Evolutionary conservation across 2,329 filamentous ascomycete species (phyloP), one percentile per base, ranked within the genome.

Genomic region (Aspergillus fumigatus): DNA sequence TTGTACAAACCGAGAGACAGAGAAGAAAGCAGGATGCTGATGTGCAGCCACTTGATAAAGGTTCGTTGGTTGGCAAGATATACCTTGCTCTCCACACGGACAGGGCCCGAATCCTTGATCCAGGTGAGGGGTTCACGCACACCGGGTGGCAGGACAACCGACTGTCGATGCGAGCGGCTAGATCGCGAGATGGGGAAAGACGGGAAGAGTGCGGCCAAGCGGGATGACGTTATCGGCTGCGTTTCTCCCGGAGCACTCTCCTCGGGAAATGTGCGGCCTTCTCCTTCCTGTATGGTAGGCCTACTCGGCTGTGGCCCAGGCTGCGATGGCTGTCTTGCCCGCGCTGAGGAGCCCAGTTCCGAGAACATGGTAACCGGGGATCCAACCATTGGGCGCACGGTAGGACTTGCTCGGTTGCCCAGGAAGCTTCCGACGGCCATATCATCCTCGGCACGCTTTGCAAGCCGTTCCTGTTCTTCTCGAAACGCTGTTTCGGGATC

Each of bases 11-110:
- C 90, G 11, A 99, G 79, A 0, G 90, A 90, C 29, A 99, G 77
- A 23, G 88, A 87, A 40, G 92, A 92, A 25, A 99, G 85, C 14
- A 99, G 81, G 50, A 99, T 85, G 59, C 86, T 88, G 67, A 99
- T 92, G 73, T 97, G 92, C 79, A 97, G 90, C 94, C 94, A 99
- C 75, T 97, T 97, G 74, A 99, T 88, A 72, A 97, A 99, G 0
- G 94, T 99, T 59, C 94, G 88, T 77, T 99, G 93, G 75, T 99
- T 99, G 54, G 94, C 94, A 56, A 99, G 87, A 93, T 94, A 99
- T 29, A 99, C 93, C 76, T 99, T 99, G 59, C 91, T 92, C 77
- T 99, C 94, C 56, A 99, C 91, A 70, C 92, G 89, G 62, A 97
- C 83, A 38, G 92, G 89, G 3, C 94, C 93, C 35, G 88, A 84